Evolutionary conservation across 1,284 basidiomycete genomes (phyloP).

Genomic region (Cryptococcus wingfieldii): DNA sequence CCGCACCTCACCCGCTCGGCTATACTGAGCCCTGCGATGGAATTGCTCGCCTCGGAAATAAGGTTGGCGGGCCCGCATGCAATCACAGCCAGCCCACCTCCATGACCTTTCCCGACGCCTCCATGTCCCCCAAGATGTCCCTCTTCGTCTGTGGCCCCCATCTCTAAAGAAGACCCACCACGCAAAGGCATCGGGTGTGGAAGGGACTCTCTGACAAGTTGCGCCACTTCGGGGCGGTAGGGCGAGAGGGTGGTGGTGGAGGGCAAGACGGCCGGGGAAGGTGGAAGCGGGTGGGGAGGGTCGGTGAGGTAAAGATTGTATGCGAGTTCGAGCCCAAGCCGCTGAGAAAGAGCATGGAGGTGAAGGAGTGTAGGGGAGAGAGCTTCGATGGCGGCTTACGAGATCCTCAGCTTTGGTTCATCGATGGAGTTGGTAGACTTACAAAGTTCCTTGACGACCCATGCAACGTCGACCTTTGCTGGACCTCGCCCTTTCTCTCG

Average conservation of each 20-base stretch:
- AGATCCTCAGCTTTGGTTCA: not conserved
- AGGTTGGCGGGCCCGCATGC: slow-evolving; percentile 44
- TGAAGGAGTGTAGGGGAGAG: slow-evolving; percentile 33
- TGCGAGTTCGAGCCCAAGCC: slow-evolving; percentile 17
- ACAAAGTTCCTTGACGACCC: slow-evolving; percentile 43
- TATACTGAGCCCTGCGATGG: slow-evolving; percentile 33
- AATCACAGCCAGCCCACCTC: slow-evolving; percentile 37
- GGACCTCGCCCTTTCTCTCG: slow-evolving; percentile 19
- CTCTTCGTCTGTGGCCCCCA: slow-evolving; percentile 6
- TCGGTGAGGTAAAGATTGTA: slow-evolving; percentile 39
- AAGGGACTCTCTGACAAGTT: slow-evolving; percentile 34
- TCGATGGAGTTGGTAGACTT: slow-evolving; percentile 11
- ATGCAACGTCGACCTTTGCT: slow-evolving; percentile 31
- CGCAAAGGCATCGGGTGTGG: slow-evolving; percentile 11
- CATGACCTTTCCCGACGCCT: not conserved
- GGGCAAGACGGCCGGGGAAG: slow-evolving; percentile 17
- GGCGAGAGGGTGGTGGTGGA: slow-evolving; percentile 27
- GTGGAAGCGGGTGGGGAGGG: slow-evolving; percentile 30
- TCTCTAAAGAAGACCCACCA: not conserved
- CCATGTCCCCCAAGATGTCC: not conserved
- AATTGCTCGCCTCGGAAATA: slow-evolving; percentile 39
- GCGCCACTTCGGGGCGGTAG: slow-evolving; percentile 34
- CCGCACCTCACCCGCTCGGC: slow-evolving; percentile 27
- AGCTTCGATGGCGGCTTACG: slow-evolving; percentile 32
- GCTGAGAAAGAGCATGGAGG: slow-evolving; percentile 19